A percentile compares a stretch with the other conserved stretches of the same genome.
These are phyloP conservation scores for Elaeis oleifera DNA, from an alignment of 202 grass and related monocot genomes.

Conservation along the genomic window DNA sequence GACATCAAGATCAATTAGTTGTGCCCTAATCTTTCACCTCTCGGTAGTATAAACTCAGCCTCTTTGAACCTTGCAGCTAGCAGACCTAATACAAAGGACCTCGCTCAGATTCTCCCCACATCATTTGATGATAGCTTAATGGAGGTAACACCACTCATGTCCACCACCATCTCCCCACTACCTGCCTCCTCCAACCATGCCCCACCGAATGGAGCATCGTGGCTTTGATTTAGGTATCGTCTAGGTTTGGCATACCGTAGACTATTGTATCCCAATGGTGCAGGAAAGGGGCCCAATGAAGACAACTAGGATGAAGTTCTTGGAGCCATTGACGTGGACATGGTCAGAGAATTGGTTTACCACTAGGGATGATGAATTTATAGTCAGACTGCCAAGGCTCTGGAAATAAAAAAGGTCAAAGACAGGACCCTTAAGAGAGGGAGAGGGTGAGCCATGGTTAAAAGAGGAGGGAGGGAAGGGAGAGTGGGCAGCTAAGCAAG, in stretches of 20 bases:
- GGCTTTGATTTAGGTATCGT: constrained; percentile 5
- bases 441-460: too few species aligned
- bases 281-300: constrained; percentile 4
- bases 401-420: too few species aligned
- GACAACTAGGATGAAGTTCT: constrained; percentile 9
- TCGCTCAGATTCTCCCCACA: neutral
- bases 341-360: too few species aligned
- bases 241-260: neutral
- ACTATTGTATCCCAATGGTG: neutral
- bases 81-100: constrained; percentile 11
- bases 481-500: too few species aligned
- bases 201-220: constrained; percentile 1
- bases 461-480: too few species aligned
- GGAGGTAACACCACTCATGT: neutral
- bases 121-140: neutral
- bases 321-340: neutral
- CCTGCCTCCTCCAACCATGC: neutral
- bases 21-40: constrained; percentile 1
- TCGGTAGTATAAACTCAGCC: neutral
- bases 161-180: constrained; percentile 4
- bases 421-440: too few species aligned
- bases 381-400: too few species aligned
- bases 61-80: neutral
- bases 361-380: too few species aligned
- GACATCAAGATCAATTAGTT: constrained; percentile 2